Evolutionary conservation across 2,329 filamentous ascomycete genomes (phyloP), one percentile per base, ranked within the genome.

Genomic region (Cytospora piceae): DNA sequence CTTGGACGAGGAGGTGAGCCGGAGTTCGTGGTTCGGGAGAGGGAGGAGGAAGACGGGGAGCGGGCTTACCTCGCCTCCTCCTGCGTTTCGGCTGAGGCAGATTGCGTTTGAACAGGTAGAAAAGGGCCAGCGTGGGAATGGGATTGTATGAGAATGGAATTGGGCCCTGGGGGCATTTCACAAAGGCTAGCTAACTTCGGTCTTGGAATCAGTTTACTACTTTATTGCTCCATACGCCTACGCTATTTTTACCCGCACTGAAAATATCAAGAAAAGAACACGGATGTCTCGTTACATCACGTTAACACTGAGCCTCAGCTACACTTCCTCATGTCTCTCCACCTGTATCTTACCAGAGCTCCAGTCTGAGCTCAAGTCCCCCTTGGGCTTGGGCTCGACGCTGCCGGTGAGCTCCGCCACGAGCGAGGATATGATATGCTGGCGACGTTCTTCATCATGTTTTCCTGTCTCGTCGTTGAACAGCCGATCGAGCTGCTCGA

Each of bases 401-500:
- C 20, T 24, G 5, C 52, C 60, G 9, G 54, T 46, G 17, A 56
- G 20, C 52, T 61, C 59, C 51, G 17, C 59, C 4, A 32, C 59
- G 20, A 61, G 59, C 12, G 51, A n/a, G 24, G 9, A 51, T 9
- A 61, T 27, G 24, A 61, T 61, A n/a, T 51, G 51, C 51, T 61
- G 59, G 7, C 59, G 59, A 2, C 59, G 59, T 24, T 61, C 59
- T 37, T 62, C 60, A 17, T 62, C 60, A 15, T 53, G 34, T 22
- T 56, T 42, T 17, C 60, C 52, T 20, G 60, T 62, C 2, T 52
- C 60, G 17, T 62, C 37, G 15, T 62, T 55, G 27, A 87, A 87
- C 70, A 87, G 74, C 39, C 77, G 76, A 72, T 87, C 85, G 77
- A 87, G 84, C 31, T 79, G 79, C 73, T 83, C 81, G 17, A 83